phyloP scores from a whole-genome alignment of 495 filamentous ascomycete species.

The Lophium mytilinum region DNA sequence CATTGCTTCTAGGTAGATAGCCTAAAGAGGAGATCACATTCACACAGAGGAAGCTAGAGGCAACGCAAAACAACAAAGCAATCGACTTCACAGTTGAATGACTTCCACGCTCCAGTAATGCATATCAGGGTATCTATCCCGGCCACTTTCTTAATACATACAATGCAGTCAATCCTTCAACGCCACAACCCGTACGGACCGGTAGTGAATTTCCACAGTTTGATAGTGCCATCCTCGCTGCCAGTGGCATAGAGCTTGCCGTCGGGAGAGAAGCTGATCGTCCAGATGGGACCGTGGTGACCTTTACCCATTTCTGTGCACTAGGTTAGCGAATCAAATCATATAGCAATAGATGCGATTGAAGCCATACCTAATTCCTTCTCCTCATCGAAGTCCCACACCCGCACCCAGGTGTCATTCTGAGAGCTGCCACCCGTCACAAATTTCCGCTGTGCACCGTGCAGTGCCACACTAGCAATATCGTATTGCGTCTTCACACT shows the following conservation, averaged over 20 bases:
- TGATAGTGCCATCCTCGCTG: slow-evolving; percentile 95
- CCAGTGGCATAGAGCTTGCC: slow-evolving; percentile 93
- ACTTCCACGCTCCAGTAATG: no score
- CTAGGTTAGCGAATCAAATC: slow-evolving; percentile 22
- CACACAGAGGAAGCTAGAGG: no score
- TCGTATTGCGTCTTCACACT: slow-evolving; percentile 66
- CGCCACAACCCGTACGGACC: slow-evolving; percentile 64
- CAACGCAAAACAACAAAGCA: no score
- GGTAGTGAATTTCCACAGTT: slow-evolving; percentile 71
- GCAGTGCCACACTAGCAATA: slow-evolving; percentile 81
- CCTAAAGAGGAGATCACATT: no score
- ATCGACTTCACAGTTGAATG: no score
- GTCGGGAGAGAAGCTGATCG: slow-evolving; percentile 85
- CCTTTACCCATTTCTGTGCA: slow-evolving; percentile 80
- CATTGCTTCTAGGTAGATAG: no score
- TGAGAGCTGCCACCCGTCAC: slow-evolving; percentile 67
- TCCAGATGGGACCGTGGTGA: slow-evolving; percentile 96
- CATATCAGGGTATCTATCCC: no score
- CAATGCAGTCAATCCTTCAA: slow-evolving; percentile 16
- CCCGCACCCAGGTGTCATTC: slow-evolving; percentile 87
- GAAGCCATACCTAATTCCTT: slow-evolving; percentile 58
- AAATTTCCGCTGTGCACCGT: slow-evolving; percentile 69
- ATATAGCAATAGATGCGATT: not conserved
- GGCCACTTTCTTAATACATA: no score
- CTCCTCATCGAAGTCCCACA: slow-evolving; percentile 77